Evolutionary conservation across 1,139 yeast genomes (phyloP), one percentile per base, ranked within the genome.

Genomic region (Kodamaea plutei): DNA sequence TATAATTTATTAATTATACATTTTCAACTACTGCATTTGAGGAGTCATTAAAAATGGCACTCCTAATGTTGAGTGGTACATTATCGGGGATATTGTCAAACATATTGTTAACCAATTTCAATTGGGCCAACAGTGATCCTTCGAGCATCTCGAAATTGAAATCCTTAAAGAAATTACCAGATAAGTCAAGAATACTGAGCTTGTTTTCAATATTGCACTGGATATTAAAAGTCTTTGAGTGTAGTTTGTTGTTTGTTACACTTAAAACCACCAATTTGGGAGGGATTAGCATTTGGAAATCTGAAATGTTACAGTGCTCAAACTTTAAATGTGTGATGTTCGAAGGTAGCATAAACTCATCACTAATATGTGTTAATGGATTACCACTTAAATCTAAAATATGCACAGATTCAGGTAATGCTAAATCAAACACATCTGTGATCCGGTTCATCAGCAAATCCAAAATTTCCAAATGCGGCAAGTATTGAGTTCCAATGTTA

Each of bases 81-180:
- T 15, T 20, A 18, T 17, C 20, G 8, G 43, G 43, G 7, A 34
- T 25, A 4, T 28, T 33, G 16, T 40, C 43, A 15, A 40, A 38
- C 43, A 40, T 38, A 13, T 40, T 40, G 23, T 34, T 38, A 12
- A 30, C 26, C 12, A 40, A 31, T 16, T 31, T 34, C 30, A 40
- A 28, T 18, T 35, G 40, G 4, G 35, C 37, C 22, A 38, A 20
- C 5, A 15, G 15, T 4, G 29, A 10, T 5, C 27, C 30, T 9
- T 24, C 23, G 8, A 38, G 23, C 3, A 22, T 13, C n/a, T 33
- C 35, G 19, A 34, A 26, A 11, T 30, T 26, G 8, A 40, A 28
- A 13, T 34, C 34, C 28, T 40, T 40, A 26, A 40, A 40, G 18
- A 32, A 40, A 28, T 40, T 40, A 4, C 38, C 43, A 3, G 38